Conservation (phyloP, 805 yeast genomes). For the Novakomyces olei region DNA sequence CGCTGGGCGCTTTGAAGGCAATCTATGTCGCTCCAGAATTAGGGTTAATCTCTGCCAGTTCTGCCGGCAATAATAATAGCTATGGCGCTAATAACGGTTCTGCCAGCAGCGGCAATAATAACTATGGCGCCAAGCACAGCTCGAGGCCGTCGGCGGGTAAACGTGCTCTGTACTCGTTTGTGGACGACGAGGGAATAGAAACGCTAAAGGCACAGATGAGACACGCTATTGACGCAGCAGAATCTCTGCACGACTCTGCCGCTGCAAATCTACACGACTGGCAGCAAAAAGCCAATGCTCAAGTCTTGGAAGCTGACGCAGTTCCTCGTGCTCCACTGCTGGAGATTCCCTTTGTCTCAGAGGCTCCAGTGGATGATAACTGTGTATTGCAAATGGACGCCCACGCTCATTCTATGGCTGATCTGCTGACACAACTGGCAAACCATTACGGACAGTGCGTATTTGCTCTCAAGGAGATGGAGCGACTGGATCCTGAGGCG, state of each 20-base stretch:
- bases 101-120: no score
- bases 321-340: background rate
- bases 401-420: slow-evolving; percentile 3
- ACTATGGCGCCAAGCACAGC: no score
- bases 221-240: slow-evolving; percentile 1
- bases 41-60: no score
- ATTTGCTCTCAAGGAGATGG: background rate
- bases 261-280: background rate
- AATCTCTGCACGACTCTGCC: background rate
- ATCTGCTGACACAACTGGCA: slow-evolving; percentile 3
- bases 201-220: slow-evolving; percentile 1
- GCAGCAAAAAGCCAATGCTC: no score
- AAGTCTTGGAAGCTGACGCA: slow-evolving; percentile 1
- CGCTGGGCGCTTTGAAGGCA: no score
- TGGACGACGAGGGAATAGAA: slow-evolving; percentile 1
- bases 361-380: background rate
- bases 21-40: no score
- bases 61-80: no score
- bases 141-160: no score
- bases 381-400: background rate
- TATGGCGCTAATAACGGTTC: no score
- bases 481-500: background rate
- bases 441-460: slow-evolving; percentile 3
- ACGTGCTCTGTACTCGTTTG: slow-evolving; percentile 20
- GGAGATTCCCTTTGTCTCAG: no score